These are phyloP conservation scores for Lodderomyces pseudojiufengensis DNA, from an alignment of 1,139 yeast genomes.

Conservation along the genomic window DNA sequence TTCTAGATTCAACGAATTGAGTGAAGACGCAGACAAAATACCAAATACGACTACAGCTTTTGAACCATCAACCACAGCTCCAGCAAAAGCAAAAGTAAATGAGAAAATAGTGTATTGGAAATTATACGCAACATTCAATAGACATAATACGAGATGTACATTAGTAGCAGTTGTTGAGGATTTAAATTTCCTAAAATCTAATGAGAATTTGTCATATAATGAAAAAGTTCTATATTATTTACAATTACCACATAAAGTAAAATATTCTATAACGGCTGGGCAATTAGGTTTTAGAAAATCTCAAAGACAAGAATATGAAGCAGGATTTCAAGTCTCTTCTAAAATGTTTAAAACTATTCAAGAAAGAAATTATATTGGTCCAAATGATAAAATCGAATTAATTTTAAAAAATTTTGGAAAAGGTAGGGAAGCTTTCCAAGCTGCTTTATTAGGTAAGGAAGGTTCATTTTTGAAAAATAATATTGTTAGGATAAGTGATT, in stretches of 20 bases:
- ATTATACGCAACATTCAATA: constrained; percentile 70
- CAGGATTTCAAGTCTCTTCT: constrained; percentile 83
- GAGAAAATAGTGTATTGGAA: constrained; percentile 55
- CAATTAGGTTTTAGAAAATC: constrained; percentile 73
- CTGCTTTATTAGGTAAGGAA: constrained; percentile 86
- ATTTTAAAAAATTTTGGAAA: constrained; percentile 80
- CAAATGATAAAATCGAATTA: constrained; percentile 62
- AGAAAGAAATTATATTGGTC: constrained; percentile 49
- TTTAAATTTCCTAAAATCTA: constrained; percentile 52
- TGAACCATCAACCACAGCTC: not conserved
- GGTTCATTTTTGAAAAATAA: constrained; percentile 65
- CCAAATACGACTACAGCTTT: not conserved
- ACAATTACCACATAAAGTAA: constrained; percentile 74
- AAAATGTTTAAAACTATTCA: constrained; percentile 70
- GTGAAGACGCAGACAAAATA: not conserved
- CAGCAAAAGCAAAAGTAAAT: constrained; percentile 14
- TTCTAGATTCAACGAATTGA: not conserved
- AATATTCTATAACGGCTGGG: constrained; percentile 66
- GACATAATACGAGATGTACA: constrained; percentile 80
- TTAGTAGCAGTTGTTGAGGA: constrained; percentile 72
- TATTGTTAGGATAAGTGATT: constrained; percentile 69
- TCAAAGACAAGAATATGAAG: constrained; percentile 89
- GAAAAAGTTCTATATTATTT: constrained; percentile 76
- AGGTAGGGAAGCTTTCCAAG: constrained; percentile 83
- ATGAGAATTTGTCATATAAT: constrained; percentile 57